Evolutionary conservation across 2,329 filamentous ascomycete genomes (phyloP).

Genomic region (Aspergillus floridensis): DNA sequence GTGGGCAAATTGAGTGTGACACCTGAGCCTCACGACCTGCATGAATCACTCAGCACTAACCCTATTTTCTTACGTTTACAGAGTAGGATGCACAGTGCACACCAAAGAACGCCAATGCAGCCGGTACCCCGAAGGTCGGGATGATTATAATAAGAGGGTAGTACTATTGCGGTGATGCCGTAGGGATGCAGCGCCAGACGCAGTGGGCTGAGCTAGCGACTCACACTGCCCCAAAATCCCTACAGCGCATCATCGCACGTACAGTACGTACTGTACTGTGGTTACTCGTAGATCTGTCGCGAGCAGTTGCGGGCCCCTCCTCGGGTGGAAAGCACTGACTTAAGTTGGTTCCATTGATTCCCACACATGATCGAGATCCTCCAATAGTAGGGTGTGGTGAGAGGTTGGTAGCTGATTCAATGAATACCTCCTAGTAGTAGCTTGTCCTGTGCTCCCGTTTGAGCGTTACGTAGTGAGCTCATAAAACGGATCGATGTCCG

Average conservation of each 20-base stretch:
- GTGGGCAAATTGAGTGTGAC: too few species aligned
- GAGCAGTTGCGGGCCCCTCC: background rate
- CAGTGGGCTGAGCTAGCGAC: background rate
- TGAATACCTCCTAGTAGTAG: background rate
- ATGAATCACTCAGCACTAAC: background rate
- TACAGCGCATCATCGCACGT: too few species aligned
- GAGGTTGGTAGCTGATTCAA: background rate
- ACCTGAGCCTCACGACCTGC: background rate
- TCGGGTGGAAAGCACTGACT: background rate
- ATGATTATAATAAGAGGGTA: background rate
- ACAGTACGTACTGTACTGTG: too few species aligned
- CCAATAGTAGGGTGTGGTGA: background rate
- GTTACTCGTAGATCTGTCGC: background rate
- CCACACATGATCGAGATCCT: background rate
- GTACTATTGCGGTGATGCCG: background rate
- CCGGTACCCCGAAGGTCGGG: background rate
- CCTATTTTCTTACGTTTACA: background rate
- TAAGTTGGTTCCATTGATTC: background rate
- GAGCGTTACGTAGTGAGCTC: background rate
- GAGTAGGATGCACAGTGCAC: background rate
- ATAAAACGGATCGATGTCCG: too few species aligned
- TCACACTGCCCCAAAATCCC: background rate
- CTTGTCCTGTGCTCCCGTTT: background rate
- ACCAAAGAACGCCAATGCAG: conserved; percentile 10
- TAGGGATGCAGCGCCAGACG: too few species aligned